Base-by-base conservation (phyloP, 2,329 filamentous ascomycete genomes). In the Drechmeria coniospora region DNA sequence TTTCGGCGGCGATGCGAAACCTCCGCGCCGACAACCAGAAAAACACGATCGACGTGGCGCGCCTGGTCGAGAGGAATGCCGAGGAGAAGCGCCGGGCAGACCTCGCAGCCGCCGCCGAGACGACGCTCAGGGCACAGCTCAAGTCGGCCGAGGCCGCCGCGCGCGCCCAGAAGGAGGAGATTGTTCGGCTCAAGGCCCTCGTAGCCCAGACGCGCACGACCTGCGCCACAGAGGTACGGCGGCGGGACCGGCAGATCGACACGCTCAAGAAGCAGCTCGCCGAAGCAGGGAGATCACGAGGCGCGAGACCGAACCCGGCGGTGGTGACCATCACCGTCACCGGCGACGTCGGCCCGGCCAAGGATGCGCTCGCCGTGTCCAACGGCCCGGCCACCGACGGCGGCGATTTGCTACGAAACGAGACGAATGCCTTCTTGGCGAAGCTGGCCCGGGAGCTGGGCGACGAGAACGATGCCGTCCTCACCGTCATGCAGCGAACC, bases 341-440 rank as follows among this genome's bases (percentile, higher is more conserved):
- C 27, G 59, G 73, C 44, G 61, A 73, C 31, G 34, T 61, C 39
- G 50, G 62, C 49, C 46, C 70, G 43, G 50, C 68, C 38, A 46
- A 62, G 54, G 45, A 57, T 41, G 43, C 46, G 8, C 39, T 35
- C 21, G 39, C 31, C 20, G 39, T 32, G 15, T 38, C 31, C 6
- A 38, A 23, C 4, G 39, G 26, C 23, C 35, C 36, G 6, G 42
- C 44, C 2, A 43, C 49, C 3, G 43, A 65, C 53, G 47, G 69
- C 57, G 69, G 87, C 51, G 79, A 73, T 40, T 56, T 95, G n/a
- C n/a, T n/a, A 34, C 75, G 76, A 42, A 73, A 77, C 47, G 90
- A 95, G 54, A 92, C 87, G 5, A 93, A 87, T 26, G 76, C 84
- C 27, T 94, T 94, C 46, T 59, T 98, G 32, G 90, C 86, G 0